Evolutionary conservation across 73 alveolate genomes (phyloP), one percentile per base, ranked within the genome.

Genomic region (Symbiodinium natans): DNA sequence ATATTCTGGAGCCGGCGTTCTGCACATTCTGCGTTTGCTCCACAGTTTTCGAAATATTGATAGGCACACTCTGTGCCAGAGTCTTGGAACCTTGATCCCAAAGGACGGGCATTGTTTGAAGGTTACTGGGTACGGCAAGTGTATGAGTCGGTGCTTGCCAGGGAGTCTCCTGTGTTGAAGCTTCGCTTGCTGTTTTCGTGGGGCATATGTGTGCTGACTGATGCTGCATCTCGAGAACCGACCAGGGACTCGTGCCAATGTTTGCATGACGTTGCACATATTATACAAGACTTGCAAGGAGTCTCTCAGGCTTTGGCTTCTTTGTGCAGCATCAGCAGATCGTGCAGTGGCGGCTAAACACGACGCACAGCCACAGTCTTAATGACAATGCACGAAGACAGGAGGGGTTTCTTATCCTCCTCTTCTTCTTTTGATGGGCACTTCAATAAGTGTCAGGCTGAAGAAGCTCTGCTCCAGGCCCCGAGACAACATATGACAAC

Each of bases 261-360:
- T n/a, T n/a, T n/a, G n/a, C n/a, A n/a, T n/a, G n/a, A n/a, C n/a
- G n/a, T n/a, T n/a, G n/a, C n/a, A n/a, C n/a, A n/a, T n/a, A n/a
- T n/a, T n/a, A n/a, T n/a, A n/a, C n/a, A n/a, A n/a, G n/a, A n/a
- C n/a, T n/a, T 74, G 84, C 42, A 34, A 90, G 97, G 97, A 90
- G 97, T 90, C 97, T 73, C n/a, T 90, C 46, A 48, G 97, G 4
- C 97, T 90, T n/a, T 90, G 97, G 97, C 56, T 90, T 19, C 89
- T 90, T 13, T 90, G 89, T 33, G 87, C 97, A 42, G 97, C 88
- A 15, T 71, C 87, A 68, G 97, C 95, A 41, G 95, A 89, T 74
- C 74, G 75, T 54, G 95, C 86, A 39, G 95, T 86, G 33, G 87
- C 95, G 41, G 34, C 41, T 13, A 83, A 75, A 8, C 8, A 52